Conservation (phyloP, 352 stramenopile genomes). For the Blastocystis sp. region DNA sequence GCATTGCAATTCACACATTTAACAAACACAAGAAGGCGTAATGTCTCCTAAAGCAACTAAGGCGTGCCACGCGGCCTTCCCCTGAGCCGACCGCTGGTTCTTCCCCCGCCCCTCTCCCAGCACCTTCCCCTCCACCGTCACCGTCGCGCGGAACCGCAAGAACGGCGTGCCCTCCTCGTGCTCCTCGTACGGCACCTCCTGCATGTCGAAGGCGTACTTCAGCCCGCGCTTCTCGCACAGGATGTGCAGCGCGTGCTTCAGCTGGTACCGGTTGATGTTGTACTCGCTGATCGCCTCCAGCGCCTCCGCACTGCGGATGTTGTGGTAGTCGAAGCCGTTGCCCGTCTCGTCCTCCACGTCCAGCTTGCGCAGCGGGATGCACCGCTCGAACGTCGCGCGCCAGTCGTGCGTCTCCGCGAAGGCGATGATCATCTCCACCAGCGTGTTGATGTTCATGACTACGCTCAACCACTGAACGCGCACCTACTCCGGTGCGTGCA, state of each 20-base stretch:
- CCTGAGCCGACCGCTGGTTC: constrained; percentile 26
- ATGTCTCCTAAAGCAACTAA: constrained; percentile 27
- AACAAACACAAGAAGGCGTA: neutral
- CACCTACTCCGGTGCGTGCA: constrained; percentile 6
- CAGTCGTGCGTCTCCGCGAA: constrained; percentile 28
- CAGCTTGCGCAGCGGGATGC: constrained; percentile 28
- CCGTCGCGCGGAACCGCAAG: constrained; percentile 16
- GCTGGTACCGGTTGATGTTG: constrained; percentile 26
- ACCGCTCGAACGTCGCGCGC: constrained; percentile 20
- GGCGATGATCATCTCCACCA: constrained; percentile 55
- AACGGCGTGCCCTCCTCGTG: constrained; percentile 12
- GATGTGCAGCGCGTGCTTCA: constrained; percentile 53
- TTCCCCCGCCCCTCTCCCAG: constrained; percentile 24
- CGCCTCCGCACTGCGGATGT: neutral
- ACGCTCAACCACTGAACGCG: neutral
- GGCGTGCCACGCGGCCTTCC: constrained; percentile 5
- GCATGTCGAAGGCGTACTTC: neutral
- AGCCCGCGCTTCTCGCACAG: neutral
- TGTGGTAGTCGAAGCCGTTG: constrained; percentile 33
- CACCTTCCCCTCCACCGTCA: constrained; percentile 24
- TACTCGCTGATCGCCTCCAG: constrained; percentile 42
- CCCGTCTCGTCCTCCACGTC: constrained; percentile 28
- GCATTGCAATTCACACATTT: neutral
- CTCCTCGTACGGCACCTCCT: constrained; percentile 3
- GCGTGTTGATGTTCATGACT: constrained; percentile 58